Percentiles rank a stretch among this genome's conserved stretches.
Evolutionary conservation across 768 basidiomycete genomes (phyloP).

Genomic region (Podaxis sp.): DNA sequence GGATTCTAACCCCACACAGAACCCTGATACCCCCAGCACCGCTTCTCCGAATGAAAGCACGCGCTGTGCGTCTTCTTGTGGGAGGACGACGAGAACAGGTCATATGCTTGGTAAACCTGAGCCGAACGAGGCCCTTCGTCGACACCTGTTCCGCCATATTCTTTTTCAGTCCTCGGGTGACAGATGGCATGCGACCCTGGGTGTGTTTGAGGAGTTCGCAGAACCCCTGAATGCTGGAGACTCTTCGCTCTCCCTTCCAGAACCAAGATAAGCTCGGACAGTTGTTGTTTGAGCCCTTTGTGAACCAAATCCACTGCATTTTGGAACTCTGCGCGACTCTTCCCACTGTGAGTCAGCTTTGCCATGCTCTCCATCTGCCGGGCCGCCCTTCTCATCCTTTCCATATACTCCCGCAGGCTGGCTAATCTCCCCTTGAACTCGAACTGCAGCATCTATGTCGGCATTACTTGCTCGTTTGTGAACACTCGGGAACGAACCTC

Average conservation of each 20-base stretch:
- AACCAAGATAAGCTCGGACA: neutral
- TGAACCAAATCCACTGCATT: neutral
- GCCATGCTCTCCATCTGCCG: neutral
- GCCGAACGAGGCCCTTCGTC: neutral
- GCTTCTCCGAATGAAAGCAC: neutral
- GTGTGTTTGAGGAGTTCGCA: neutral
- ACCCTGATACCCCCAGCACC: neutral
- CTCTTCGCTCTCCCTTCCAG: neutral
- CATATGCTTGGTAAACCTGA: neutral
- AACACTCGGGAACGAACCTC: neutral
- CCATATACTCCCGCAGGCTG: neutral
- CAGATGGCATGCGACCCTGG: neutral
- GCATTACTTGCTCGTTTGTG: neutral
- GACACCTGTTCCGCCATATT: neutral
- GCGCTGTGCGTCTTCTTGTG: neutral
- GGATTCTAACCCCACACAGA: neutral
- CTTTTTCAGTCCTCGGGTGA: neutral
- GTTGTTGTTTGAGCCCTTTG: neutral
- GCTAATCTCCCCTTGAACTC: neutral
- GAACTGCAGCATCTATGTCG: neutral
- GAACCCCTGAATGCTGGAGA: neutral
- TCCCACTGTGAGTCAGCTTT: neutral
- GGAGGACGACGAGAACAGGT: neutral
- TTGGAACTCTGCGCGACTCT: neutral
- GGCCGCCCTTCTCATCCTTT: neutral